Base-by-base conservation (phyloP, 345 rosid genomes). In the Reutealis trisperma region DNA sequence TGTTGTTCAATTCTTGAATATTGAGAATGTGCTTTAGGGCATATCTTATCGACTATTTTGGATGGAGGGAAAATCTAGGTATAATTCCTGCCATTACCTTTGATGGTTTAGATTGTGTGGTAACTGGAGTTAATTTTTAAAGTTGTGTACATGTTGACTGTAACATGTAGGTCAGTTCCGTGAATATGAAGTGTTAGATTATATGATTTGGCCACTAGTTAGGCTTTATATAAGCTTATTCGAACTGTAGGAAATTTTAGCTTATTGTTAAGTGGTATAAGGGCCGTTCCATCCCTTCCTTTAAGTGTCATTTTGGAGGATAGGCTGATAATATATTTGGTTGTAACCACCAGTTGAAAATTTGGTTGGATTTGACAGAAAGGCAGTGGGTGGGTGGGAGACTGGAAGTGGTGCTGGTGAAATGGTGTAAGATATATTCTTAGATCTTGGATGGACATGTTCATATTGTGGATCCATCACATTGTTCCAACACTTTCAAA, bases 341-440 rank as follows among this genome's bases (percentile, higher is more conserved):
- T 70, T 10, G 8, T 45, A 24, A 49, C 42, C 55, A 59, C 49
- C 13, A 61, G 66, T 62, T 72, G 47, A 57, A 68, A 41, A 70
- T 71, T 60, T 27, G n/a, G 79, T 57, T 79, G 61, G 77, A 67
- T 62, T 71, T 24, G 63, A 73, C 45, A 25, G 30, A 62, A 24
- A 18, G 27, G 67, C 16, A 21, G 44, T 59, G 49, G 67, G 54
- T 37, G 67, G 37, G 34, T 6, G 68, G 70, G 52, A 58, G 65
- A 61, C 15, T 60, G 71, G 22, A 58, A n/a, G 42, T 67, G 71
- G 68, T 67, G 60, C 21, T 41, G 30, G 24, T 15, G 63, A 25
- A 74, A 77, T 22, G 51, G 63, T 57, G n/a, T 66, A 65, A 11
- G 44, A 58, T 74, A 45, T 4, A 68, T 44, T 37, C 57, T 14